Evolutionary conservation across 805 yeast species (phyloP), one percentile per base, ranked within the genome.

Genomic region (Teunomyces gatunensis): DNA sequence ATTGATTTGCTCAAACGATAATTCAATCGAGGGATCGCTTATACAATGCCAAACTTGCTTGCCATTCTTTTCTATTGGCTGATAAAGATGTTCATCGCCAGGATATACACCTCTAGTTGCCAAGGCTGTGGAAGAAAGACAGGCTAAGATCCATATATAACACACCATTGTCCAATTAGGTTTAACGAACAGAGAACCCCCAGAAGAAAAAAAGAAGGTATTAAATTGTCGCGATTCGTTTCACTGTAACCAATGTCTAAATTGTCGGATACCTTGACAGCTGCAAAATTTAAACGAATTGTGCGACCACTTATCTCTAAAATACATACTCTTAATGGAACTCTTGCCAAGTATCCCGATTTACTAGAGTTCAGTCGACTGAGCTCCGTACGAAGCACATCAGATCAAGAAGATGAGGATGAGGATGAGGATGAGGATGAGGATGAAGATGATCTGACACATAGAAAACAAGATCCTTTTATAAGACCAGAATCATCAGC

Each of bases 1-100:
- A 63, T 92, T 92, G 56, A 92, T 77, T 58, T 83, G 87, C 32
- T 70, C 70, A 44, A 73, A 71, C 35, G 83, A 73, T 15, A 92
- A 66, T 17, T 71, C 72, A 4, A 89, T 79, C n/a, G 80, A 77
- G 0, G 94, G 85, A 58, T 87, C 77, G 28, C 67, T 57, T 32
- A 92, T 63, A 69, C 98, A 92, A 5, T 71, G 65, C 89, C 94
- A 92, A 13, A 27, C 34, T 12, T 27, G n/a, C 17, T 40, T 18
- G n/a, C 43, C 34, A 15, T 27, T 27, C 17, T 17, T 29, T 23
- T 40, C 43, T 17, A 28, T 15, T 10, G 43, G 34, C 15, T 29
- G 20, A 15, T 40, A 40, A 13, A 28, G 21, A 17, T 40, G 43
- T n/a, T 27, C 21, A 12, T 40, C 18, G 11, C 32, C 13, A 6